Evolutionary conservation across 306 rosid genomes (phyloP).

Genomic region (Rosa multiflora): DNA sequence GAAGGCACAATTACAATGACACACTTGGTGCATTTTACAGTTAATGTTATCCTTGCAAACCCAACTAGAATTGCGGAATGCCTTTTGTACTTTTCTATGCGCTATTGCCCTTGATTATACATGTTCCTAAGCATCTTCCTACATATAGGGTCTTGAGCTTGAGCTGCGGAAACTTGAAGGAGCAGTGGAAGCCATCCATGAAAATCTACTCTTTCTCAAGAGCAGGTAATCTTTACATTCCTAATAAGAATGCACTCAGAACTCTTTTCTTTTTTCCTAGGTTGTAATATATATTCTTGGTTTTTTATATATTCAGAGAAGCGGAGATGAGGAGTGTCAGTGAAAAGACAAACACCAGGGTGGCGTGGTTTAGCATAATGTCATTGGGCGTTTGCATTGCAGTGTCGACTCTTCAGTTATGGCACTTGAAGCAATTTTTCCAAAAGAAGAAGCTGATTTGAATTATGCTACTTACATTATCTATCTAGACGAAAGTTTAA

Average conservation of each 20-base stretch:
- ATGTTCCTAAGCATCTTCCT: not conserved
- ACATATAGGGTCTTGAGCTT: conserved; percentile 79
- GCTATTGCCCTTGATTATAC: not conserved
- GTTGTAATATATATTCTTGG: not conserved
- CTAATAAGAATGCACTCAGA: not conserved
- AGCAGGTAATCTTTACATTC: conserved; percentile 44
- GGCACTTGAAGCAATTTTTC: conserved; percentile 85
- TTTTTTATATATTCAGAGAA: conserved; percentile 46
- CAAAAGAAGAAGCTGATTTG: conserved; percentile 92
- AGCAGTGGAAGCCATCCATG: conserved; percentile 86
- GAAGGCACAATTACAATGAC: not conserved
- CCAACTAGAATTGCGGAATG: not conserved
- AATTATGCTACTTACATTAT: conserved; percentile 23
- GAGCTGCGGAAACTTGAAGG: conserved; percentile 92
- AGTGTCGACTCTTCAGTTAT: conserved; percentile 72
- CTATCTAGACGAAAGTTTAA: conserved; percentile 22
- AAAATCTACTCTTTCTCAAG: conserved; percentile 77
- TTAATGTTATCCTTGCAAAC: not conserved
- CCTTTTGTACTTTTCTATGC: not conserved
- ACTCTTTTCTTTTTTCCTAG: not conserved
- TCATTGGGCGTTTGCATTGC: conserved; percentile 73
- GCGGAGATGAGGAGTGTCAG: conserved; percentile 85
- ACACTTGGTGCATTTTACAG: not conserved
- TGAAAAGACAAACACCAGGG: conserved; percentile 73
- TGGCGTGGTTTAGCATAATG: conserved; percentile 75